A percentile compares a stretch with the other conserved stretches of the same genome.
Evolutionary conservation across 2,329 filamentous ascomycete genomes (phyloP).

Genomic region (Gyromitra esculenta): DNA sequence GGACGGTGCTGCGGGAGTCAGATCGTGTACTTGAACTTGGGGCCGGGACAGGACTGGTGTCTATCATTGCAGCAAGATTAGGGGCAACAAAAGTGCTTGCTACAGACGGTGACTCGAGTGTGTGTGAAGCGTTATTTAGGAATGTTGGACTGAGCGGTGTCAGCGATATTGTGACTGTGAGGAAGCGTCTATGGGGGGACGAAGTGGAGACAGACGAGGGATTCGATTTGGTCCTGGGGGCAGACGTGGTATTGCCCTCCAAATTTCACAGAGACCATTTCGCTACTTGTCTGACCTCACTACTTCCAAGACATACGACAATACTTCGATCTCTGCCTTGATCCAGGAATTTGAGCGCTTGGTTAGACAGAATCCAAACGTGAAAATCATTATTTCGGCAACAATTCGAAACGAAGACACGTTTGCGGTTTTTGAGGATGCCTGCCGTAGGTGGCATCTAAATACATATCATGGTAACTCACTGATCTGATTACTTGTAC

Average conservation of each 20-base stretch:
- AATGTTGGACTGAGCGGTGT: conserved; percentile 76
- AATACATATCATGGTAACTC: background rate
- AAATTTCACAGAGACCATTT: background rate
- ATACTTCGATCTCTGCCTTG: conserved; percentile 70
- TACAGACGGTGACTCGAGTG: conserved; percentile 78
- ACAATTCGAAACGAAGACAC: conserved; percentile 77
- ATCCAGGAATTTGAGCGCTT: conserved; percentile 72
- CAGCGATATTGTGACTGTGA: conserved; percentile 64
- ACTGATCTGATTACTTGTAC: background rate
- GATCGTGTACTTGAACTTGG: conserved; percentile 74
- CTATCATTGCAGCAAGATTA: conserved; percentile 77
- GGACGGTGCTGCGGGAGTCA: conserved; percentile 57
- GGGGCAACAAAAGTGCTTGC: conserved; percentile 70
- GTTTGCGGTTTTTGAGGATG: conserved; percentile 71
- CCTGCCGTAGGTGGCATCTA: conserved; percentile 62
- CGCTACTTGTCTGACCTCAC: conserved; percentile 52
- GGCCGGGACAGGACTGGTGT: conserved; percentile 78
- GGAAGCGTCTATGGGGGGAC: conserved; percentile 65
- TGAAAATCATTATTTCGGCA: conserved; percentile 73
- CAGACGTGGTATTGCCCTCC: conserved; percentile 68
- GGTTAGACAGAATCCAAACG: conserved; percentile 67
- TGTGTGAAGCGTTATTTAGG: conserved; percentile 69
- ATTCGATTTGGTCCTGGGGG: conserved; percentile 75
- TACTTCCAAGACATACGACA: conserved; percentile 71
- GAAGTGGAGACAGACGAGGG: conserved; percentile 59